phyloP scores from a whole-genome alignment of 208 protist species.

The Leishmania martiniquensis region DNA sequence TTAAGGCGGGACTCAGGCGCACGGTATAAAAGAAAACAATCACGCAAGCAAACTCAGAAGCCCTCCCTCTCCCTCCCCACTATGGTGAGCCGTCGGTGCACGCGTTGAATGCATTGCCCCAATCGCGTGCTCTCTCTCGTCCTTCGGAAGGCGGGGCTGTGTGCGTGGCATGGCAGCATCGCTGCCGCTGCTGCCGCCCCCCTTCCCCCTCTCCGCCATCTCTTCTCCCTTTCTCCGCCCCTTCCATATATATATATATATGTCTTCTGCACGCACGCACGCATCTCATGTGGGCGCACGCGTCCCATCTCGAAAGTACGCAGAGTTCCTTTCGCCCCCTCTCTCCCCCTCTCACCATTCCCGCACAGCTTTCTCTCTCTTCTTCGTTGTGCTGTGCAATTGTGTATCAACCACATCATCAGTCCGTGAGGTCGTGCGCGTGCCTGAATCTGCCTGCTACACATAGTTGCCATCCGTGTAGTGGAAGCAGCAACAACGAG shows the following conservation, averaged over 20 bases:
- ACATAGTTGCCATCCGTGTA: constrained; percentile 44
- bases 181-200: background rate
- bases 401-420: background rate
- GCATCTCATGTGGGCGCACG: background rate
- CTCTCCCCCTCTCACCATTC: background rate
- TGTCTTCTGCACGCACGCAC: background rate
- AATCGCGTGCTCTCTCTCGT: too few relatives aligned
- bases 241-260: too few relatives aligned
- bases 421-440: background rate
- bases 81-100: too few relatives aligned
- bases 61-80: too few relatives aligned
- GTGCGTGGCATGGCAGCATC: too few relatives aligned
- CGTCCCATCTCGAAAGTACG: background rate
- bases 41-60: too few relatives aligned
- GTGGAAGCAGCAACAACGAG: background rate
- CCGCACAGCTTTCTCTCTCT: background rate
- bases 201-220: background rate
- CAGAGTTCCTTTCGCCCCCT: too few relatives aligned
- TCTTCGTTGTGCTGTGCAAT: constrained; percentile 20
- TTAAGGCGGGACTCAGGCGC: too few relatives aligned
- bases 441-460: background rate
- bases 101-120: too few relatives aligned
- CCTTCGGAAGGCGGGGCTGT: too few relatives aligned
- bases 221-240: background rate
- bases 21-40: too few relatives aligned